Percentiles rank a stretch among this genome's conserved stretches.
phyloP scores from a whole-genome alignment of 495 filamentous ascomycete species.

The Talaromyces stipitatus region DNA sequence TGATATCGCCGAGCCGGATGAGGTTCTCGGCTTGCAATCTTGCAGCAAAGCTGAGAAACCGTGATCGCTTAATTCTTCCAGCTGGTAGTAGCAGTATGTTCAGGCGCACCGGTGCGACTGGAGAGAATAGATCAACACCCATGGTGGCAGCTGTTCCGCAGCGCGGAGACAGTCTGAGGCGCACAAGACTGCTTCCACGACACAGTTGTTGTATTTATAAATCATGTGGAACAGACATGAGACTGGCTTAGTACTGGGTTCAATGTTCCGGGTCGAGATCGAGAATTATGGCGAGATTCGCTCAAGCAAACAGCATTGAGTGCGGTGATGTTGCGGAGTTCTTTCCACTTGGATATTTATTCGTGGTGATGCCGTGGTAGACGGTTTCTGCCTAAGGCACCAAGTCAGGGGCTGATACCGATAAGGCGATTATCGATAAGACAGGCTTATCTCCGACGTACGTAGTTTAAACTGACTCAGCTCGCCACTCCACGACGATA shows the following conservation, averaged over 20 bases:
- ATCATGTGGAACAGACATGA: conserved; percentile 16
- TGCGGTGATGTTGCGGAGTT: background rate
- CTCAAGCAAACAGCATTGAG: background rate
- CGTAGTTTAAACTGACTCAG: too few relatives aligned
- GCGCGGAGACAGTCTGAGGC: conserved; percentile 24
- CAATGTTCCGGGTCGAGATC: background rate
- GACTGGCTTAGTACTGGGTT: background rate
- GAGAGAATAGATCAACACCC: conserved; percentile 79
- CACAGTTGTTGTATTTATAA: conserved; percentile 13
- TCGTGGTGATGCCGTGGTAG: background rate
- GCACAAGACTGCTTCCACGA: conserved; percentile 29
- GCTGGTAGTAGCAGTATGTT: conserved; percentile 76
- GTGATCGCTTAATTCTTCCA: conserved; percentile 72
- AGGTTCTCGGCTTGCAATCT: conserved; percentile 73
- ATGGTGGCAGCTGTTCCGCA: conserved; percentile 48
- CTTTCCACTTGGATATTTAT: background rate
- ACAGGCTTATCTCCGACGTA: background rate
- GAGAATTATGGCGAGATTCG: background rate
- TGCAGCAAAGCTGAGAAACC: conserved; percentile 71
- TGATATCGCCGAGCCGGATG: conserved; percentile 85
- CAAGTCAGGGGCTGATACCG: background rate
- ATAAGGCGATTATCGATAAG: conserved; percentile 1
- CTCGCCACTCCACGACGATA: background rate
- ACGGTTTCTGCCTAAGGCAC: conserved; percentile 3
- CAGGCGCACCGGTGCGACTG: conserved; percentile 81